phyloP scores from a whole-genome alignment of 140 eudicot genomes.

The Oenanthe javanica region DNA sequence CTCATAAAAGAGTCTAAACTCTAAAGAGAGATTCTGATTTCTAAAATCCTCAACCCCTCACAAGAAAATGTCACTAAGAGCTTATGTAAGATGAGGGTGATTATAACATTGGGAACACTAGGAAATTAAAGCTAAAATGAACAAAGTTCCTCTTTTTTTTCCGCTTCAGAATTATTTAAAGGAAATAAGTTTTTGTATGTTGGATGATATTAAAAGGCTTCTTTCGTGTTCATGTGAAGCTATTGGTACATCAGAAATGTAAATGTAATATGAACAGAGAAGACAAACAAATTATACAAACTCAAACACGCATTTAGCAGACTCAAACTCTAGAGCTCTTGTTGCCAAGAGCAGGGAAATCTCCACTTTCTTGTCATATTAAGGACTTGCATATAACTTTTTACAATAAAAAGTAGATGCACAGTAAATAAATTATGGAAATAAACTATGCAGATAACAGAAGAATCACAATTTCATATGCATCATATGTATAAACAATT shows the following conservation, averaged over 20 bases:
- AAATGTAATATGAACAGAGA: not conserved
- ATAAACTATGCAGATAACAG: not conserved
- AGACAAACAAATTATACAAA: slow-evolving; percentile 24
- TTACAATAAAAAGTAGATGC: not conserved
- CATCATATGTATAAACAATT: not conserved
- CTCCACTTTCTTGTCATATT: not conserved
- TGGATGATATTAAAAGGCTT: not conserved
- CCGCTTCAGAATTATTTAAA: not conserved
- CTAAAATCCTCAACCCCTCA: not conserved
- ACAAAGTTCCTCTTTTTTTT: not conserved
- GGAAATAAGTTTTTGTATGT: not conserved
- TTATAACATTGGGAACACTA: not conserved
- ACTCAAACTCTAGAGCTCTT: not conserved
- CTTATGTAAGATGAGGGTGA: slow-evolving; percentile 4
- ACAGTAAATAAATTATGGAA: not conserved
- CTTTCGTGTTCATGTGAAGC: slow-evolving; percentile 12
- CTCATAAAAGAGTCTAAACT: not conserved
- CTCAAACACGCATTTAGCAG: not conserved
- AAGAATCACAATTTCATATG: not conserved
- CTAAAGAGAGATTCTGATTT: not conserved
- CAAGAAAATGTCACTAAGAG: not conserved
- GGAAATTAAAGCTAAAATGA: not conserved
- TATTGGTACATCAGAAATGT: slow-evolving; percentile 10
- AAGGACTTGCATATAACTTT: not conserved
- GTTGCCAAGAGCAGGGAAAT: not conserved